Evolutionary conservation across 106 monocot species (phyloP).

Genomic region (Dactylorhiza incarnata): DNA sequence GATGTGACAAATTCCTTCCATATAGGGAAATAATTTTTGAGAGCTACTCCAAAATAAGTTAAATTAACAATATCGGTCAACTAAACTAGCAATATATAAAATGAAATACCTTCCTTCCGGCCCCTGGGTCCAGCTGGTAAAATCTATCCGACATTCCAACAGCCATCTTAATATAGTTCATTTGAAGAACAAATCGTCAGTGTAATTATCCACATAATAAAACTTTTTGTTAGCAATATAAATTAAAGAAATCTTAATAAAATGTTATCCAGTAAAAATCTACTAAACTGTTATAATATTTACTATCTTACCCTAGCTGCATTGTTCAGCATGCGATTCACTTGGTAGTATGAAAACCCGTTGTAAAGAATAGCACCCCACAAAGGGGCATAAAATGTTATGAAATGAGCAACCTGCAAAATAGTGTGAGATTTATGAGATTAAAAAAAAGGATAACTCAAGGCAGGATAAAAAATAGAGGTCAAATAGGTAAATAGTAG

Average conservation of each 20-base stretch:
- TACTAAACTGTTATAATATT: background rate
- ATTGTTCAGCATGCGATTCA: slow-evolving; percentile 88
- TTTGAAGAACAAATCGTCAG: slow-evolving; percentile 8
- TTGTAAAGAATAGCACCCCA: slow-evolving; percentile 99
- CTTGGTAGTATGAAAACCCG: slow-evolving; percentile 93
- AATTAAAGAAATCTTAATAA: background rate
- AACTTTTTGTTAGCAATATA: background rate
- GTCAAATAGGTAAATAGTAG: background rate
- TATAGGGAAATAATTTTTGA: background rate
- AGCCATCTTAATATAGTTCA: slow-evolving; percentile 68
- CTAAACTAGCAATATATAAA: background rate
- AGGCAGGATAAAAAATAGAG: background rate
- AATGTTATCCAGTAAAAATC: background rate
- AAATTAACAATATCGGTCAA: background rate
- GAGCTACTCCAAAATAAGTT: background rate
- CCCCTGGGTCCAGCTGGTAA: slow-evolving; percentile 52
- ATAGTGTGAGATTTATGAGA: background rate
- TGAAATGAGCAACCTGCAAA: slow-evolving; percentile 72
- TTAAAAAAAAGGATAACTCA: background rate
- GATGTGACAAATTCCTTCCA: background rate
- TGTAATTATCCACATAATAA: background rate
- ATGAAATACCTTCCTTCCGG: slow-evolving; percentile 64
- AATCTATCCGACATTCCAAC: slow-evolving; percentile 77
- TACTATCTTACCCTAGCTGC: slow-evolving; percentile 58
- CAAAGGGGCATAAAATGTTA: slow-evolving; percentile 91